Evolutionary conservation across 1,284 basidiomycete species (phyloP).

Genomic region (Coniferiporia weirii): DNA sequence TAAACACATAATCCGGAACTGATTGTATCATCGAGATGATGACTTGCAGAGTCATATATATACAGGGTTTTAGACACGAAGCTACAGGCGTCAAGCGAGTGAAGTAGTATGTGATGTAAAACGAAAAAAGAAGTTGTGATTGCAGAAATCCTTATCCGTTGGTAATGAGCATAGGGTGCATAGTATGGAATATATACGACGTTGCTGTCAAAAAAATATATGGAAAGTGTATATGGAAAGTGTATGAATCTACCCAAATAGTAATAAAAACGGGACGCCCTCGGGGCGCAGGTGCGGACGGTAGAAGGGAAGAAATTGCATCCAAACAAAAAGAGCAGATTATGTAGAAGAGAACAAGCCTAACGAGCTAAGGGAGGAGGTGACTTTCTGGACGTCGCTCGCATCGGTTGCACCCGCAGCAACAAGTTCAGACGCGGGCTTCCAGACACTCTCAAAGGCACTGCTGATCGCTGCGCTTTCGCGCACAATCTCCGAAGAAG

Average conservation of each 20-base stretch:
- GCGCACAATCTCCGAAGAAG: conserved; percentile 42
- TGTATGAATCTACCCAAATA: not conserved
- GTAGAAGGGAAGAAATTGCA: not conserved
- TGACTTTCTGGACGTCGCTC: conserved; percentile 11
- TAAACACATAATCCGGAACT: too few species aligned
- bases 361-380: conserved; percentile 5
- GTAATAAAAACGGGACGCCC: not conserved
- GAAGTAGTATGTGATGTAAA: not conserved
- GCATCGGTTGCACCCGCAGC: conserved; percentile 28
- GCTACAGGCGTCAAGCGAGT: not conserved
- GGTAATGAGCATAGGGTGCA: not conserved
- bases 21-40: too few species aligned
- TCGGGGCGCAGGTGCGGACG: not conserved
- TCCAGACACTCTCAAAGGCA: conserved; percentile 48
- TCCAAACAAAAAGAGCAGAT: conserved; percentile 1
- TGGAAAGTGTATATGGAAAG: not conserved
- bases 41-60: too few species aligned
- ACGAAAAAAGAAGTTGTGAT: not conserved
- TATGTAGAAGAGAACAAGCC: conserved; percentile 14
- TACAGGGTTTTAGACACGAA: too few species aligned
- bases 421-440: conserved; percentile 38
- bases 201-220: not conserved
- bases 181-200: not conserved
- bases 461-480: conserved; percentile 41
- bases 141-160: not conserved